phyloP scores from a whole-genome alignment of 1,284 basidiomycete genomes.

The Cryptococcus deneoformans region DNA sequence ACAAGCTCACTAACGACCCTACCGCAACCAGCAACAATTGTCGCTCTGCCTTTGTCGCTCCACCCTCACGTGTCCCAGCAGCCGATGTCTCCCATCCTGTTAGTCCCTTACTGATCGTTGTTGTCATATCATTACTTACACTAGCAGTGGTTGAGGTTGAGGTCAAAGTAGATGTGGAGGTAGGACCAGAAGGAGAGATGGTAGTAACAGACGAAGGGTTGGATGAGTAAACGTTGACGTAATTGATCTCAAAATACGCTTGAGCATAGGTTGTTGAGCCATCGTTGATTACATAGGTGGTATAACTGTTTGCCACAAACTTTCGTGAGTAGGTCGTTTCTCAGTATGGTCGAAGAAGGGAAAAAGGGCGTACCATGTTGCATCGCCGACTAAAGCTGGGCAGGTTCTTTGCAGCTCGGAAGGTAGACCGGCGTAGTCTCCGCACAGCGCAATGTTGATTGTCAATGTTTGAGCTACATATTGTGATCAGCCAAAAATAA shows the following conservation, averaged over 20 bases:
- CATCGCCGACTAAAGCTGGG: slow-evolving; percentile 31
- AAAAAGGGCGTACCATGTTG: slow-evolving; percentile 33
- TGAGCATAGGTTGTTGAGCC: slow-evolving; percentile 58
- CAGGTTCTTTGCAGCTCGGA: slow-evolving; percentile 64
- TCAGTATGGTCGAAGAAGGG: neutral
- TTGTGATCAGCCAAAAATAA: neutral
- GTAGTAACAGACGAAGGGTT: neutral
- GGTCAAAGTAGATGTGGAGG: neutral
- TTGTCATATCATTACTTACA: neutral
- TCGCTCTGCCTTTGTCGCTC: neutral
- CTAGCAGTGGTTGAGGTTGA: neutral
- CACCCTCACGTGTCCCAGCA: neutral
- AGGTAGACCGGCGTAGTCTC: slow-evolving; percentile 52
- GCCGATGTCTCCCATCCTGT: neutral
- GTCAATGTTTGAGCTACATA: slow-evolving; percentile 7
- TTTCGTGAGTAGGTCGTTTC: neutral
- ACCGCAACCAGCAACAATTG: neutral
- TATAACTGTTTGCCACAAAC: slow-evolving; percentile 51
- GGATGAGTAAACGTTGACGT: slow-evolving; percentile 52
- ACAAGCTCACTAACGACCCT: neutral
- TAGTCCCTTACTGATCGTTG: neutral
- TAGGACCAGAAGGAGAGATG: neutral
- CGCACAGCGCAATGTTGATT: slow-evolving; percentile 70
- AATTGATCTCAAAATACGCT: slow-evolving; percentile 72
- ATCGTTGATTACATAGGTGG: slow-evolving; percentile 68